Evolutionary conservation across 768 basidiomycete genomes (phyloP), one percentile per base, ranked within the genome.

Genomic region (Collybiopsis confluens): DNA sequence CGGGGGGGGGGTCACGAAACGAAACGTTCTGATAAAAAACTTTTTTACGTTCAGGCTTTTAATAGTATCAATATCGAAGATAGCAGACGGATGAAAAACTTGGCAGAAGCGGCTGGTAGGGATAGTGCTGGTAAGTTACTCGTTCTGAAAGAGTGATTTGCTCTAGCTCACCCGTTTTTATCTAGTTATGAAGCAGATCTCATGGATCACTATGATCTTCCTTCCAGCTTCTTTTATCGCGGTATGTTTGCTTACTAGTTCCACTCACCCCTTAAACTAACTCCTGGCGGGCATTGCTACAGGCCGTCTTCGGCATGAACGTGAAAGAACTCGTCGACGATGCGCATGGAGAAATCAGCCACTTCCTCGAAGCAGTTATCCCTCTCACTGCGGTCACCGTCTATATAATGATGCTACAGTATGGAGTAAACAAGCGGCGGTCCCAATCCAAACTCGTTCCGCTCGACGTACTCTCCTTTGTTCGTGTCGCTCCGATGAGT

Each of bases 131-230:
- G 73, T 73, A 49, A 30, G 68, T 36, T n/a, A n/a, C n/a, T n/a
- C n/a, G n/a, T n/a, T n/a, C n/a, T n/a, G n/a, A n/a, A n/a, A n/a
- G n/a, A 7, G 21, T 10, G 16, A 2, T 21, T 48, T 13, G 45
- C 48, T n/a, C 44, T 33, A 55, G 13, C 38, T 26, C 35, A 37
- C 20, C 8, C 44, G 13, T 38, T 26, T 45, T 33, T 28, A 20
- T 20, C 10, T 46, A 72, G 77, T 74, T 16, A 77, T 78, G 71
- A 77, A 77, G 54, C 71, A 81, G 50, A 76, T 85, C 28, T 73
- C 80, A 0, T 82, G 82, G 55, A 65, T 85, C 1, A 80, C 82
- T 0, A 84, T 83, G 80, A 61, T 82, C 16, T 85, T 84, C 62
- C 66, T 85, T 8, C 83, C 83, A 0, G 76, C 79, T 2, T 74